phyloP scores from a whole-genome alignment of 352 stramenopile species.

The Phytophthora foliorum region DNA sequence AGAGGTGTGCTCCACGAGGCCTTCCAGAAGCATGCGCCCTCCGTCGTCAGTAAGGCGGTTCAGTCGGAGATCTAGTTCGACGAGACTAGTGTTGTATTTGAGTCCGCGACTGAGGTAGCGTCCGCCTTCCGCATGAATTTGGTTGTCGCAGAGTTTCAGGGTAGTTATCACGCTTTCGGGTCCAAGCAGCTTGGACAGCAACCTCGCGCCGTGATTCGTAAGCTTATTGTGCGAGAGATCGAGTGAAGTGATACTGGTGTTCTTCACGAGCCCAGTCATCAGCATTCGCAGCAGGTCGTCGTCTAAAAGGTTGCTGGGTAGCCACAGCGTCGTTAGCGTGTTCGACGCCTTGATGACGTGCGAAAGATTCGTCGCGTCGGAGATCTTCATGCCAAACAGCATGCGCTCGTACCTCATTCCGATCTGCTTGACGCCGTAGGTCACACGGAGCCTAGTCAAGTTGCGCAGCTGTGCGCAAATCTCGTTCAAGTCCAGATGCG shows the following conservation, averaged over 20 bases:
- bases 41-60: conserved; percentile 94
- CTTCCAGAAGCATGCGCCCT: conserved; percentile 90
- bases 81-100: conserved; percentile 89
- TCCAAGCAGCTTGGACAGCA: conserved; percentile 92
- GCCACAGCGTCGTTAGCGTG: conserved; percentile 90
- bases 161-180: conserved; percentile 91
- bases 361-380: conserved; percentile 90
- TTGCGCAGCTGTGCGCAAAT: conserved; percentile 90
- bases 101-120: conserved; percentile 93
- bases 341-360: conserved; percentile 87
- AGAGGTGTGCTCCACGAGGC: conserved; percentile 69
- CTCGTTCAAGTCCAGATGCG: conserved; percentile 90
- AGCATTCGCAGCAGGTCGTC: conserved; percentile 95
- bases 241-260: conserved; percentile 93
- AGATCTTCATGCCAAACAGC: conserved; percentile 97
- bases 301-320: conserved; percentile 93
- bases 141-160: conserved; percentile 93
- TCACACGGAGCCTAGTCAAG: conserved; percentile 87
- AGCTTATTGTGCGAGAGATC: conserved; percentile 97
- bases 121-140: conserved; percentile 93
- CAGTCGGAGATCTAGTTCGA: conserved; percentile 92
- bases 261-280: conserved; percentile 94
- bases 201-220: conserved; percentile 91
- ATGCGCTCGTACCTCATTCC: conserved; percentile 96
- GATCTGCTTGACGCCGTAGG: conserved; percentile 91